Conservation (phyloP, 345 rosid species). For the Cardiospermum halicacabum region DNA sequence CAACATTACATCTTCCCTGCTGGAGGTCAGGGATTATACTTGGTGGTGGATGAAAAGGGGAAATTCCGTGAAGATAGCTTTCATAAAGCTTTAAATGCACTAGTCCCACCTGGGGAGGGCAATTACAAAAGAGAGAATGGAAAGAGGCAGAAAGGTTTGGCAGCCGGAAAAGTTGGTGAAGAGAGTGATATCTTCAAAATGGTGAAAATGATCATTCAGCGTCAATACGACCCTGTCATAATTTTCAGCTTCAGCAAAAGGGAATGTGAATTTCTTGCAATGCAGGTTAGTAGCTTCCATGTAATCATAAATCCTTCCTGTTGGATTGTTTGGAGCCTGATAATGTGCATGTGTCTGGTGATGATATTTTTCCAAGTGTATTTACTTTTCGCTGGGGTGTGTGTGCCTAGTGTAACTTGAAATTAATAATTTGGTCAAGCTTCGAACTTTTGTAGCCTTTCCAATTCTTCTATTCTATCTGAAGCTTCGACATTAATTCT, state of each 20-base stretch:
- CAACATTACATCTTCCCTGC: conserved; percentile 95
- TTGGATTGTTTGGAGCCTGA: not conserved
- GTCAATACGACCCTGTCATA: conserved; percentile 96
- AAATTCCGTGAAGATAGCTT: conserved; percentile 93
- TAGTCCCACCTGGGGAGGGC: conserved; percentile 65
- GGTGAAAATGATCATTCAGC: conserved; percentile 95
- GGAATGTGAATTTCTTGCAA: conserved; percentile 96
- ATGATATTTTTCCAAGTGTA: not conserved
- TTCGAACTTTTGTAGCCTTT: not conserved
- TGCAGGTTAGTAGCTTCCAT: conserved; percentile 61
- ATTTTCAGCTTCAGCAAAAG: conserved; percentile 97
- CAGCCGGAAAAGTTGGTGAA: conserved; percentile 77
- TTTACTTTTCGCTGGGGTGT: not conserved
- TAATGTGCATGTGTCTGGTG: not conserved
- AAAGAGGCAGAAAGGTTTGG: conserved; percentile 65
- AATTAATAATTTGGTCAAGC: too few relatives aligned
- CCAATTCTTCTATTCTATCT: not conserved
- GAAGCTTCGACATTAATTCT: not conserved
- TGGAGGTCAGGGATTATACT: conserved; percentile 84
- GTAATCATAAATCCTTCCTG: conserved; percentile 1
- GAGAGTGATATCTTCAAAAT: conserved; percentile 95
- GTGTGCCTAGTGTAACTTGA: too few relatives aligned
- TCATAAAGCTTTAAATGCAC: conserved; percentile 84
- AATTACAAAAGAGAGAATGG: conserved; percentile 76
- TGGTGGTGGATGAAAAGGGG: conserved; percentile 92